Percentiles rank a stretch among this genome's conserved stretches.
Evolutionary conservation across 2,329 filamentous ascomycete species (phyloP).

Genomic region (Talaromyces marneffei): DNA sequence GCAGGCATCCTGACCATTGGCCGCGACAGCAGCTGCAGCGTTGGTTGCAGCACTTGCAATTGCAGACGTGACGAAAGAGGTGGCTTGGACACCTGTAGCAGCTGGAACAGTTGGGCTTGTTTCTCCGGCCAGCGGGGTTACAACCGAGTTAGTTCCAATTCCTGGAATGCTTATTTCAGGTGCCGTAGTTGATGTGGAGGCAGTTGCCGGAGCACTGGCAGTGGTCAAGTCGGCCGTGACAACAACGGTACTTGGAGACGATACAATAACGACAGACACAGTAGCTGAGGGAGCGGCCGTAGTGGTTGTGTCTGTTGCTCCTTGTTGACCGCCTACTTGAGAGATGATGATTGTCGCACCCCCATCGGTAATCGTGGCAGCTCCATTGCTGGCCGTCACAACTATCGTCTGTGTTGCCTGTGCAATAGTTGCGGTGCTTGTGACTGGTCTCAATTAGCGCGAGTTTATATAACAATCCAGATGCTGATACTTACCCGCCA

Average conservation of each 20-base stretch:
- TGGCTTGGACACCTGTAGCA: neutral
- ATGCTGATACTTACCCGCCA: neutral
- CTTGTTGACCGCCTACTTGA: slow-evolving; percentile 2
- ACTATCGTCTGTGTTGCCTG: neutral
- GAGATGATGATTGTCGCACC: slow-evolving; percentile 4
- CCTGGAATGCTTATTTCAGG: neutral
- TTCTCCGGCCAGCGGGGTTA: neutral
- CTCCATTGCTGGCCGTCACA: neutral
- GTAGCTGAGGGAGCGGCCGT: neutral
- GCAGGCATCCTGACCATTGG: neutral
- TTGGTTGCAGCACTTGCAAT: neutral
- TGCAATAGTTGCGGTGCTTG: neutral
- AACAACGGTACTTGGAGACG: neutral
- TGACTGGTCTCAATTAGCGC: neutral
- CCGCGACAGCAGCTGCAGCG: neutral
- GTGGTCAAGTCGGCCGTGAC: neutral
- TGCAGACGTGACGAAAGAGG: slow-evolving; percentile 3
- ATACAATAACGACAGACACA: slow-evolving; percentile 5
- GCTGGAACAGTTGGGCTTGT: neutral
- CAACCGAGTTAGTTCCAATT: neutral
- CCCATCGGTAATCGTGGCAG: neutral
- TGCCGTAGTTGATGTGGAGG: neutral
- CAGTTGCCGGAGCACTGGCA: neutral
- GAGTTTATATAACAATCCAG: neutral
- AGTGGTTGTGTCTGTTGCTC: neutral